Base-by-base conservation (phyloP, 371 early-diverging fungal species). In the Mortierella sp. region DNA sequence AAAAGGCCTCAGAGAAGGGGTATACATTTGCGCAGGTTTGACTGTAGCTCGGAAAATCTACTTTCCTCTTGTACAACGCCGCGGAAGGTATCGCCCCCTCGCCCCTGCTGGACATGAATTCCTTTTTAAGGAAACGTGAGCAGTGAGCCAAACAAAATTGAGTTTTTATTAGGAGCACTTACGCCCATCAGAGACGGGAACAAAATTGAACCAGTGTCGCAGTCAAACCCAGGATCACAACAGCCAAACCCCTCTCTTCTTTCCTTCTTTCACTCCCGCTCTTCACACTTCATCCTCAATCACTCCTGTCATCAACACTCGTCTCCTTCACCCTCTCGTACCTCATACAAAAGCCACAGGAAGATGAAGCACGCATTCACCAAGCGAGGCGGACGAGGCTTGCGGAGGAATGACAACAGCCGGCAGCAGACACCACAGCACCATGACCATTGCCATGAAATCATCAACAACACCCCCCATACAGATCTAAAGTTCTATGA, bases 51-150 rank as follows among this genome's bases (percentile, higher is more conserved):
- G n/a, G n/a, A n/a, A n/a, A n/a, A n/a, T n/a, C n/a, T n/a, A n/a
- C n/a, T n/a, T n/a, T n/a, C n/a, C n/a, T n/a, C n/a, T n/a, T n/a
- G n/a, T n/a, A n/a, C n/a, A n/a, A n/a, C n/a, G n/a, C n/a, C n/a
- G n/a, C n/a, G n/a, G n/a, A n/a, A n/a, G n/a, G n/a, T n/a, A n/a
- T n/a, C n/a, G n/a, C n/a, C n/a, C n/a, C n/a, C n/a, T n/a, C n/a
- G n/a, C n/a, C n/a, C 27, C 58, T 47, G 49, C 37, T 58, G 58
- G 58, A 58, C 58, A 58, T 15, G 39, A 58, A 48, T 58, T 58
- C 12, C 58, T 47, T 8, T 6, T 19, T 23, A 52, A 44, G 44
- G 44, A 19, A 44, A 44, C 8, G 8, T 17, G 7, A 44, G 19
- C 21, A 26, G 47, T 15, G 30, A 1, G 14, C 4, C n/a, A n/a